Conservation (phyloP, 2,329 filamentous ascomycete species). For the Emmonsiellopsis sp. region DNA sequence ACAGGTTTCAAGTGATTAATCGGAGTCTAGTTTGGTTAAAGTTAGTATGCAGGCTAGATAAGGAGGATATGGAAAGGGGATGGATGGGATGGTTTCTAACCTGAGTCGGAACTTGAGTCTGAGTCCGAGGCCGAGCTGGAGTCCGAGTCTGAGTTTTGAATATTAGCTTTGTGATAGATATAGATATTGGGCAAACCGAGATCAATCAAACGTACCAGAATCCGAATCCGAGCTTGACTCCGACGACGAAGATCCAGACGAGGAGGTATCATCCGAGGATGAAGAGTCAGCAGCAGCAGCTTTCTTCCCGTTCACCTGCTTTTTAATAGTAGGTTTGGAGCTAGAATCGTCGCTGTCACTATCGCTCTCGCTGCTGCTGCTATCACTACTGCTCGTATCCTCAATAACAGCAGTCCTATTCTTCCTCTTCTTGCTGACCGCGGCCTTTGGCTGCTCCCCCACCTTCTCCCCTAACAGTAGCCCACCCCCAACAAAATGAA, state of each 20-base stretch:
- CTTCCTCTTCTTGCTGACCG: conserved; percentile 9
- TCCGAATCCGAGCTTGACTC: conserved; percentile 5
- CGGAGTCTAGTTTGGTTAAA: no score
- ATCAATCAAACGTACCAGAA: background rate
- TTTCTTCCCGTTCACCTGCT: background rate
- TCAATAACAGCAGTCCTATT: conserved; percentile 34
- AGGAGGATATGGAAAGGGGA: no score
- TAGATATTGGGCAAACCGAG: no score
- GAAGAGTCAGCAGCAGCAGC: background rate
- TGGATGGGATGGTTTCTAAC: no score
- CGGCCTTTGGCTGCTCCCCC: background rate
- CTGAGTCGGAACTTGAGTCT: no score
- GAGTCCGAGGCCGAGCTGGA: no score
- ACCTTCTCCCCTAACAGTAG: background rate
- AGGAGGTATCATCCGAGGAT: background rate
- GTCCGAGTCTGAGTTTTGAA: no score
- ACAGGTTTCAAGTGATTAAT: no score
- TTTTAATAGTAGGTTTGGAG: background rate
- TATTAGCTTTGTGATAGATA: background rate
- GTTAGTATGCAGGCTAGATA: no score
- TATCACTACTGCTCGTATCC: conserved; percentile 26
- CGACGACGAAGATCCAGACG: background rate
- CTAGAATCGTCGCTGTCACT: conserved; percentile 11
- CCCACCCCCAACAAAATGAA: conserved; percentile 23
- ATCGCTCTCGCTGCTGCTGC: conserved; percentile 26